Base-by-base conservation (phyloP, 331 rosid species). In the Stylosanthes scabra region DNA sequence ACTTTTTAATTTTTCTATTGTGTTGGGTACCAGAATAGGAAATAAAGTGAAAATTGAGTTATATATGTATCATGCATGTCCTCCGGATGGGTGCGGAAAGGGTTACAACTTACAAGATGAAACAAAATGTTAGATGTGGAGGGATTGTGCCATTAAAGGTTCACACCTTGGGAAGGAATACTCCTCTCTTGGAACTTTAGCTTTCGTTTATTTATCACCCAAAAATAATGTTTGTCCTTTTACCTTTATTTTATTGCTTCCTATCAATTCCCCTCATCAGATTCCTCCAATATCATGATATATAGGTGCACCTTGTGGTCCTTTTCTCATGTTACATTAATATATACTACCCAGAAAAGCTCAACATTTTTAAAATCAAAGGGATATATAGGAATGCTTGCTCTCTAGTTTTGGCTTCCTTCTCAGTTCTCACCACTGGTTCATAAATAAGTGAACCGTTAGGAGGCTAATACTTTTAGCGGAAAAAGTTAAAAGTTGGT, bases 11-110 rank as follows among this genome's bases (percentile, higher is more conserved):
- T 44, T 45, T n/a, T 14, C 51, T 46, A 57, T 16, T 16, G 27
- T 47, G 63, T 59, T 59, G 80, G 74, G 69, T 49, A 59, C 63
- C 74, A 59, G 16, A 76, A 20, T 59, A 7, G 74, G 62, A 75
- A n/a, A n/a, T n/a, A 76, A 75, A 67, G 8, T 67, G 29, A 46
- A 58, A n/a, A n/a, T n/a, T n/a, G n/a, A n/a, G n/a, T n/a, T n/a
- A n/a, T n/a, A n/a, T n/a, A 20, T 20, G 25, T 1, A 20, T 20
- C 25, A 20, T 20, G 25, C 1, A 20, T 20, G 25, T 20, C 25
- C 25, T 20, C 25, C 25, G 25, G 25, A 20, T 20, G 25, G 25
- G 25, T 20, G 25, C 25, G 59, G 37, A 31, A 31, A 31, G 37
- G 37, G 1, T 31, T 31, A 77, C 10, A 10, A 9, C 13, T 70